These are phyloP conservation scores for Zymoseptoria passerinii DNA, from an alignment of 2,329 filamentous ascomycete species.

Conservation along the genomic window DNA sequence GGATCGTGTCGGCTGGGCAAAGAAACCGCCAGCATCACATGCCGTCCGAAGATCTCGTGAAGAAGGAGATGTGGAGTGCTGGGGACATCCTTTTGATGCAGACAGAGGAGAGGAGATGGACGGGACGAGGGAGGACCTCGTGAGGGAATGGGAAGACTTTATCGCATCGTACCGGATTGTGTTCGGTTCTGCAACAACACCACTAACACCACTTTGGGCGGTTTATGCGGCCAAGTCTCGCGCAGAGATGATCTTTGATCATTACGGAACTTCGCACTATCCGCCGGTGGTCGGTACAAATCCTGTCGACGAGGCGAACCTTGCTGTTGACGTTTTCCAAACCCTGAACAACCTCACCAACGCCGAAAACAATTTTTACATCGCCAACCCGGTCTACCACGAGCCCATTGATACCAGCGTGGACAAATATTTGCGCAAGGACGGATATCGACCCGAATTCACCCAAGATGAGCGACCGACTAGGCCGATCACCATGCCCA, in stretches of 20 bases:
- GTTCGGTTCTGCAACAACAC: neutral
- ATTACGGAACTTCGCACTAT: neutral
- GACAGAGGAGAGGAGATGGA: neutral
- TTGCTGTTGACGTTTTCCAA: neutral
- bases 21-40: neutral
- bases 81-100: neutral
- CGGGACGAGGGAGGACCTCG: neutral
- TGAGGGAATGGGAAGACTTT: neutral
- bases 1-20: neutral
- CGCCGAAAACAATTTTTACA: neutral
- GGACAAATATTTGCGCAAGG: neutral
- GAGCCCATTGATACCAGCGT: neutral
- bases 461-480: neutral
- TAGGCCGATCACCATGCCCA: neutral
- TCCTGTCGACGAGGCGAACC: neutral
- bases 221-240: neutral
- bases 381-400: neutral
- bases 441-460: neutral
- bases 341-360: neutral
- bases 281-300: neutral
- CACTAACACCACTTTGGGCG: neutral
- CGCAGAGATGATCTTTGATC: neutral
- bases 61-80: neutral
- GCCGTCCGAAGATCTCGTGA: neutral
- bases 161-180: neutral